These are phyloP conservation scores for Anacardium occidentale DNA, from an alignment of 345 rosid species.

Conservation along the genomic window DNA sequence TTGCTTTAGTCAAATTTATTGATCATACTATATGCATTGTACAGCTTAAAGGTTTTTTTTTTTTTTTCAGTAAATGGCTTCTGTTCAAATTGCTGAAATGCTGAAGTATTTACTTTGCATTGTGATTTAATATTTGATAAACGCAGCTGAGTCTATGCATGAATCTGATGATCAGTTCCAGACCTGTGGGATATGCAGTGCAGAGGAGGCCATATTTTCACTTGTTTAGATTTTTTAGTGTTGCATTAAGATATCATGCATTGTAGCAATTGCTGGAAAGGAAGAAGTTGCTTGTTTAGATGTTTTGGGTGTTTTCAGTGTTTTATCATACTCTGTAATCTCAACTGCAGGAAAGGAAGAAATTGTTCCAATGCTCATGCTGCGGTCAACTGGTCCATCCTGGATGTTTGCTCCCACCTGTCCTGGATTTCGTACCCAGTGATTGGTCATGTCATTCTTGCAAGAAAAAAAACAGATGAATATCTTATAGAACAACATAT, in stretches of 20 bases:
- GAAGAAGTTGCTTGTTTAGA: not conserved
- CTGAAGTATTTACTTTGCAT: not conserved
- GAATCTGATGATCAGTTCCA: slow-evolving; percentile 99
- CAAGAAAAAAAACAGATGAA: slow-evolving; percentile 95
- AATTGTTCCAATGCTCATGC: slow-evolving; percentile 87
- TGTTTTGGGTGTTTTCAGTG: slow-evolving; percentile 21
- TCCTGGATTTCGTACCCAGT: slow-evolving; percentile 60
- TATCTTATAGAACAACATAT: slow-evolving; percentile 67
- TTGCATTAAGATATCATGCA: too few relatives aligned
- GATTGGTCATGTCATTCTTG: slow-evolving; percentile 95
- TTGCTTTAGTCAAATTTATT: slow-evolving; percentile 14
- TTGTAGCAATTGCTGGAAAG: too few relatives aligned
- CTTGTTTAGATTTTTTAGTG: not conserved
- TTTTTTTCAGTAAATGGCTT: not conserved
- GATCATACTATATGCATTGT: not conserved
- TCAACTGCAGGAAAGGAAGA: slow-evolving; percentile 75
- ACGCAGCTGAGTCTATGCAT: slow-evolving; percentile 77
- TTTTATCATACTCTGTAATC: slow-evolving; percentile 19
- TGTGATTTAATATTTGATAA: slow-evolving; percentile 13
- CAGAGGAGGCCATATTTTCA: slow-evolving; percentile 67
- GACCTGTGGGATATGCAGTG: slow-evolving; percentile 87
- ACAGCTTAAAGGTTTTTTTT: not conserved
- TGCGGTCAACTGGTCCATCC: slow-evolving; percentile 90
- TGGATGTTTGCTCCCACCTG: slow-evolving; percentile 82
- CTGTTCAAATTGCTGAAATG: not conserved